Base-by-base conservation (phyloP, 192 early-diverging fungal species). In the Coemansia sp. region DNA sequence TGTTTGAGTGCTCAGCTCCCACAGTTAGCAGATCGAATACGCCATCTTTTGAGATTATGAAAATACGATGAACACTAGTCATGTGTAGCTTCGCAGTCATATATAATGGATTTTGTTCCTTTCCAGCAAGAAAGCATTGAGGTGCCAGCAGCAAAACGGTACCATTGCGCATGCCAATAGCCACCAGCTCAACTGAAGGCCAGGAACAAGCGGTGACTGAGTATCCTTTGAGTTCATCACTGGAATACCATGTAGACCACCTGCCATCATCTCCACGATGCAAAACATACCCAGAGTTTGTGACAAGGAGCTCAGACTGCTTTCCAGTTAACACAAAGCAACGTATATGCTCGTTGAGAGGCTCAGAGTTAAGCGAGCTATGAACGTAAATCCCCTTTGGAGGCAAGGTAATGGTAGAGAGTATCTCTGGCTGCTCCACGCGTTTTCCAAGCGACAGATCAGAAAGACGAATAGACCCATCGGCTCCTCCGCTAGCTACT, bases 391-490 rank as follows among this genome's bases (percentile, higher is more conserved):
- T 26, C 26, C 22, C 7, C 32, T 26, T 8, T n/a, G 36, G 16
- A 58, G 39, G 32, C 56, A 41, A 7, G 8, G 36, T 15, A 11
- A 58, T 21, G 6, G 56, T 40, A 12, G 1, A 13, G 6, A 58
- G 37, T 13, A 39, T 26, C 56, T 66, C 64, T 9, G 54, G 18
- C 21, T 41, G 39, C 52, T 66, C 64, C 10, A 66, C 39, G 6
- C 64, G 52, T 10, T 39, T 16, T 4, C 6, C 15, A 6, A 40
- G 62, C 18, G 42, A 18, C 19, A 45, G 13, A 22, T 13, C 16
- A 91, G 93, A 94, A 1, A 93, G 68, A 11, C 89, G 84, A 47
- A 96, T 83, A 5, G 91, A 93, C 1, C 90, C 87, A 72, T 96
- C 94, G 36, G 88, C 88, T 0, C 92, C 94, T 19, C 94, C 94